Evolutionary conservation across 345 rosid genomes (phyloP), one percentile per base, ranked within the genome.

Genomic region (Carallia pectinifolia): DNA sequence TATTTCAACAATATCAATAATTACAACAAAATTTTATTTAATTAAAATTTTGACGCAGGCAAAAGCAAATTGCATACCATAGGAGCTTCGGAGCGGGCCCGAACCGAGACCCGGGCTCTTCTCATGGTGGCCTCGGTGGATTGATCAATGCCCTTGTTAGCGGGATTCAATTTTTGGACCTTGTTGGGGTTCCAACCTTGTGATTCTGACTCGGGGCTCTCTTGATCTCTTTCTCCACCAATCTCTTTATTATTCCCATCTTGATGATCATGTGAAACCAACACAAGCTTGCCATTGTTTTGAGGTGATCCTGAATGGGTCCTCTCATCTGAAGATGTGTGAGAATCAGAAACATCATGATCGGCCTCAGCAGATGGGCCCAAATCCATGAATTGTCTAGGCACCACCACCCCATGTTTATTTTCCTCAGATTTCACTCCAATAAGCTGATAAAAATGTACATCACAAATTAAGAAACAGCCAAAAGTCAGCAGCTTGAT

Each of bases 71-170:
- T 19, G 63, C 65, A 17, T 12, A 95, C 99, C 99, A 95, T 92
- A 62, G 96, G 89, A 80, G 99, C 98, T 85, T 95, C 98, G 0
- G 99, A 95, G 71, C 98, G 86, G 29, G 99, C 99, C 17, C 99
- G 97, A 73, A 95, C 98, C 0, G 99, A 90, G 69, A 95, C 99
- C 62, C 99, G 97, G 4, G 97, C 99, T 79, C 89, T 95, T 67
- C 96, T 89, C 97, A 95, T 92, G 34, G 96, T 88, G 48, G 96
- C 96, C 44, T 92, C 95, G 0, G 84, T 53, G 13, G 95, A 76
- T 70, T 90, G 97, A 38, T 94, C 95, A 36, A 86, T 77, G 23
- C 58, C 70, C 2, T 78, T 70, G 0, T 58, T 40, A 50, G 72
- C 34, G 6, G 76, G 34, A 65, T 77, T 81, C 80, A 82, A 50